phyloP scores from a whole-genome alignment of 108 stramenopile species.

The Cyclostephanos invisitatus region DNA sequence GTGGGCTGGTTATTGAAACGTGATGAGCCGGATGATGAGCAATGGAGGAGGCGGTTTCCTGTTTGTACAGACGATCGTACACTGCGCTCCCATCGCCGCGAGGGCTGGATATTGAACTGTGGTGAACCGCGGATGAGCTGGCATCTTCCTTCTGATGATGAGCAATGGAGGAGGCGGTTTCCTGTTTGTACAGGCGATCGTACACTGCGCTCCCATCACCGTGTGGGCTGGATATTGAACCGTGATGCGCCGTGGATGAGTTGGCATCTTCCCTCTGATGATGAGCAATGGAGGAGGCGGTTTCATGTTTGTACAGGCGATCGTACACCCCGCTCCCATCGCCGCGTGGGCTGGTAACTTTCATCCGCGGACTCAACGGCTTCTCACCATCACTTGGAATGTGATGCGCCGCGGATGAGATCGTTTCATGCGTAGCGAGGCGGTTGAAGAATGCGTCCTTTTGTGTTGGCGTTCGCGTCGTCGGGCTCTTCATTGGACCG shows the following conservation, averaged over 20 bases:
- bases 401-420: conserved; percentile 25
- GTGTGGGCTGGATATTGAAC: neutral
- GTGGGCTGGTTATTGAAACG: neutral
- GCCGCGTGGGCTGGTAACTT: neutral
- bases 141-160: neutral
- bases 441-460: conserved; percentile 15
- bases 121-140: no score
- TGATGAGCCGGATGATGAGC: conserved; percentile 1
- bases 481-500: conserved; percentile 3
- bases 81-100: neutral
- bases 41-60: conserved; percentile 17
- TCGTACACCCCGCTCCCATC: neutral
- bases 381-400: neutral
- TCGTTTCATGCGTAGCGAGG: conserved; percentile 21
- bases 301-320: conserved; percentile 22
- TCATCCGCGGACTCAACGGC: conserved; percentile 4
- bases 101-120: neutral
- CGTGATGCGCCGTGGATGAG: conserved; percentile 9
- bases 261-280: neutral
- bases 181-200: conserved; percentile 24
- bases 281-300: conserved; percentile 22
- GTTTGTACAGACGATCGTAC: conserved; percentile 21
- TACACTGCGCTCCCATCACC: neutral
- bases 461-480: conserved; percentile 10
- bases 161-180: conserved; percentile 18